Base-by-base conservation (phyloP, 2,329 filamentous ascomycete species). In the Pestalotiopsis sp. region DNA sequence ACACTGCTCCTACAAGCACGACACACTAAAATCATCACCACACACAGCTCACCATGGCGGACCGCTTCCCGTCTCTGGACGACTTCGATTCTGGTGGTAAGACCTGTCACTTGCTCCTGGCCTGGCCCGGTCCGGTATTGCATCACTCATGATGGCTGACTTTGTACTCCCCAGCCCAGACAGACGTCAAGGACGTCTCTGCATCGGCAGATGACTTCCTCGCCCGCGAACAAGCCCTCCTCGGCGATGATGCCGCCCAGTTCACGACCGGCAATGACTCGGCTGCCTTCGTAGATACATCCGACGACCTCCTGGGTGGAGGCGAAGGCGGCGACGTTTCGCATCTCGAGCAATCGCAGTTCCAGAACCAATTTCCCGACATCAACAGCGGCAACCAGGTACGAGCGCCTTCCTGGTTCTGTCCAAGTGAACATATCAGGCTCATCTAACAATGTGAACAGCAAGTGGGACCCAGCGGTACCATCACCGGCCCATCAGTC, bases 171-270 rank as follows among this genome's bases (percentile, higher is more conserved):
- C 71, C 81, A 92, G 92, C 90, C 77, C 90, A 93, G 82, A 91
- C 91, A 67, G 88, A 89, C 72, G 85, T 86, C 77, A 86, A 85
- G 81, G 85, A 83, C 67, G 80, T 88, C 70, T 83, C 86, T 10
- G 84, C 88, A 38, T 90, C 91, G 39, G 85, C 88, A 70, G 90
- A 93, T 76, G 94, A 97, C 81, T 98, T 99, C 80, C 89, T 98
- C 62, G 90, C 93, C 70, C 93, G 95, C 73, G 96, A 99, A 83
- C 93, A 94, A 77, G 96, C 94, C 70, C 82, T 91, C 20, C 89
- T 99, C 7, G 96, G 96, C 72, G 96, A 97, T 71, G 96, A 98
- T 80, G 96, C 96, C 69, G 88, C 94, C 75, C 92, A 94, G 83
- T 99, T 99, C 80, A 86, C 91, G 71, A 92, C 92, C 39, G 86